Base-by-base conservation (phyloP, 2,329 filamentous ascomycete genomes). In the Aspergillus sp. region DNA sequence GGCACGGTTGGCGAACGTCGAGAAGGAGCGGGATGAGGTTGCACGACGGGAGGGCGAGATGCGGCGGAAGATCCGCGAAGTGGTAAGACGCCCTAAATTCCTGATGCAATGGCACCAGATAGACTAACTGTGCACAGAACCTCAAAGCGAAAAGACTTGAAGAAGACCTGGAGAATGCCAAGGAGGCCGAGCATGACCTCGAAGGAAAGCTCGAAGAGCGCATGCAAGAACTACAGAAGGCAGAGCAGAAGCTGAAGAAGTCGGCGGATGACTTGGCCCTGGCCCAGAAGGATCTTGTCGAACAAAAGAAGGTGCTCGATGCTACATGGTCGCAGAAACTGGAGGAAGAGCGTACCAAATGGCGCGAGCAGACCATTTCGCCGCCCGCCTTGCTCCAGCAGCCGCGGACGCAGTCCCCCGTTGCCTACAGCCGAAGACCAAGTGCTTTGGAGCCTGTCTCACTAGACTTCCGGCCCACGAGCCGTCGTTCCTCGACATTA, bases 21-120 rank as follows among this genome's bases (percentile, higher is more conserved):
- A 99, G 74, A 95, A 90, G 72, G 96, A 99, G 75, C 87, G 91
- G 58, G 93, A 98, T 71, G 95, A 99, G 70, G 86, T 91, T 8
- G 83, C 87, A 53, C 88, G 88, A 67, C 88, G 91, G 60, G 95
- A 99, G 78, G 89, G 87, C 5, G 95, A 98, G 41, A 86, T 96
- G 77, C 85, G 95, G 66, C 91, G 90, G 74, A 98, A 96, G 78
- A 90, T 92, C 57, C 86, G 95, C 63, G 95, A 99, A 76, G 83
- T 89, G 70, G 90, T 92, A 83, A 78, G 87, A 79, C 5, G 3
- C 1, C 4, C n/a, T 19, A 12, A 32, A 2, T 43, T 5, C 3
- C 4, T 13, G 17, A 12, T 10, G 9, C 23, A 47, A 13, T 30
- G 13, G 17, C 8, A 17, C 32, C 38, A 5, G 21, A 9, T 36